These are phyloP conservation scores for Kluyveromyces dobzhanskii DNA, from an alignment of 805 yeast species.

Conservation along the genomic window DNA sequence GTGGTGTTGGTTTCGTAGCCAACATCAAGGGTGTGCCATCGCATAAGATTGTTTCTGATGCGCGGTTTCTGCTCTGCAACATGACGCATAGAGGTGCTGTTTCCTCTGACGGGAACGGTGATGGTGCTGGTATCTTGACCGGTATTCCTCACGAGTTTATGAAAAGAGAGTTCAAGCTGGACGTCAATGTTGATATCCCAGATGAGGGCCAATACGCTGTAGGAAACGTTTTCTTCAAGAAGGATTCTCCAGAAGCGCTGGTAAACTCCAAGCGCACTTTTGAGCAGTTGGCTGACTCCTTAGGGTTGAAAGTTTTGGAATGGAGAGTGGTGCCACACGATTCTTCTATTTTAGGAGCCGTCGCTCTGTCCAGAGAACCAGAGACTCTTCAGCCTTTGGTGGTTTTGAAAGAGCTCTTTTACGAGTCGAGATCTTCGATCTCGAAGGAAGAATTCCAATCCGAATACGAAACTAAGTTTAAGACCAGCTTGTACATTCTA, in stretches of 20 bases:
- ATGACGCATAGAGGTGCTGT: constrained; percentile 99
- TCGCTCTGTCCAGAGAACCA: constrained; percentile 90
- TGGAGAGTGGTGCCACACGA: constrained; percentile 96
- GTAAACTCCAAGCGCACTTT: constrained; percentile 66
- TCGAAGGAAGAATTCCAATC: constrained; percentile 46
- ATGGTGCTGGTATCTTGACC: constrained; percentile 96
- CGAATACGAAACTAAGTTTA: constrained; percentile 57
- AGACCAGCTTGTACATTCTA: constrained; percentile 73
- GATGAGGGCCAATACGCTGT: constrained; percentile 82
- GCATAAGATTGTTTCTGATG: constrained; percentile 91
- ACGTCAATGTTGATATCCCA: constrained; percentile 62
- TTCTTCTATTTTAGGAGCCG: constrained; percentile 90
- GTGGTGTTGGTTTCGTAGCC: constrained; percentile 98
- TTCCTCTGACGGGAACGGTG: constrained; percentile 95
- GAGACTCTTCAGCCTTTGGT: constrained; percentile 87
- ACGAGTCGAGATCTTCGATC: constrained; percentile 15
- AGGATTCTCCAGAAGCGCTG: constrained; percentile 60
- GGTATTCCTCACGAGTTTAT: constrained; percentile 87
- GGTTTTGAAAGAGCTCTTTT: constrained; percentile 45
- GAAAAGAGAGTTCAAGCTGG: constrained; percentile 71
- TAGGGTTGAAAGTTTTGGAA: constrained; percentile 78
- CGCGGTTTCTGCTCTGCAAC: constrained; percentile 78
- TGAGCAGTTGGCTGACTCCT: constrained; percentile 66
- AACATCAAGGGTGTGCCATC: constrained; percentile 81
- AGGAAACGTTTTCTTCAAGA: constrained; percentile 90